phyloP scores from a whole-genome alignment of 495 filamentous ascomycete species.

The Evernia prunastri region DNA sequence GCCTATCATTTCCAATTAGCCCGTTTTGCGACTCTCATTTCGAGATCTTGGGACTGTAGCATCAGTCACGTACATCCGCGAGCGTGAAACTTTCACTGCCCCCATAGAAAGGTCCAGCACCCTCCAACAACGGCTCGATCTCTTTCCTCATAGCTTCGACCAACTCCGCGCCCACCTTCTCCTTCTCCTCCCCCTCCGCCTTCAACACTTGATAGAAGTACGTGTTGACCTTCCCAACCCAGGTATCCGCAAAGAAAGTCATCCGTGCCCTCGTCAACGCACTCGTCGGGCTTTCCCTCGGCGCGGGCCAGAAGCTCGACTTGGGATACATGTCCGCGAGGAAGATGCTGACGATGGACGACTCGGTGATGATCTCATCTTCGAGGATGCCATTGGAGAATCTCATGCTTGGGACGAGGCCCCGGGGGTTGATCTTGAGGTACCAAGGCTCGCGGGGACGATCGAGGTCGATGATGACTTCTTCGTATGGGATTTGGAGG shows the following conservation, averaged over 20 bases:
- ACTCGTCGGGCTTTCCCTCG: conserved; percentile 22
- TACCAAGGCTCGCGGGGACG: conserved; percentile 76
- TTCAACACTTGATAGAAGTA: conserved; percentile 40
- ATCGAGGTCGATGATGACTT: conserved; percentile 71
- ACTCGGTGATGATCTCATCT: conserved; percentile 61
- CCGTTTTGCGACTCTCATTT: neutral
- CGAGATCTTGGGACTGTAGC: neutral
- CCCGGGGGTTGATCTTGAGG: conserved; percentile 77
- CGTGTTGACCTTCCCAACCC: conserved; percentile 52
- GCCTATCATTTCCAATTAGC: conserved; percentile 9
- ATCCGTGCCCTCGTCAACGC: conserved; percentile 60
- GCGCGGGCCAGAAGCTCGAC: conserved; percentile 35
- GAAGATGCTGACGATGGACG: conserved; percentile 68
- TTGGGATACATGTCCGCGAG: conserved; percentile 54
- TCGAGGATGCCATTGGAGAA: conserved; percentile 51
- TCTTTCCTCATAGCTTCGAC: conserved; percentile 59
- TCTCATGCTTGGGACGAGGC: conserved; percentile 67
- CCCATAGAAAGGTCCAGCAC: conserved; percentile 72
- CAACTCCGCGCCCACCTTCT: conserved; percentile 31
- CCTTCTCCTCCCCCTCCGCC: conserved; percentile 36
- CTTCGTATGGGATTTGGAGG: conserved; percentile 65
- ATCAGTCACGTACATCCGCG: conserved; percentile 56
- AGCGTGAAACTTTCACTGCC: conserved; percentile 67
- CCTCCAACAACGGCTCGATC: conserved; percentile 62
- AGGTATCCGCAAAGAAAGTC: conserved; percentile 73